Evolutionary conservation across 306 rosid species (phyloP).

Genomic region (Prunus mongolica): DNA sequence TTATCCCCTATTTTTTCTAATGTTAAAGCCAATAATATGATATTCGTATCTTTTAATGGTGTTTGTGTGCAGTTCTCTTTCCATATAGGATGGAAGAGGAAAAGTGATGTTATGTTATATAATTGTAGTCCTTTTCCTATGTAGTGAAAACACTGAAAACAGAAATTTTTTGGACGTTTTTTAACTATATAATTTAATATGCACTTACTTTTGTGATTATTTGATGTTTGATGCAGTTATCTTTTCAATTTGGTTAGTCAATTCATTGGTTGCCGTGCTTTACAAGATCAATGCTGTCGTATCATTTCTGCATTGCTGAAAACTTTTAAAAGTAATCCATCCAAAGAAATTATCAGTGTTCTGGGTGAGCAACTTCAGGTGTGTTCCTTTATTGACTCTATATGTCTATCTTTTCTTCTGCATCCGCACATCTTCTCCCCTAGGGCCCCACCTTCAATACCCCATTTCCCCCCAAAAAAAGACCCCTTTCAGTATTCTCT

Average conservation of each 20-base stretch:
- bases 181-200: not conserved
- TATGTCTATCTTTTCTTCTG: not conserved
- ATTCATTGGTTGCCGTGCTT: constrained; percentile 51
- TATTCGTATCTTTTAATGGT: not conserved
- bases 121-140: not conserved
- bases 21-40: not conserved
- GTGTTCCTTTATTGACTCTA: constrained; percentile 5
- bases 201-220: not conserved
- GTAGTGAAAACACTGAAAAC: not conserved
- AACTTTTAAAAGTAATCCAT: constrained; percentile 34
- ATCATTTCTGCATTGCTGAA: constrained; percentile 56
- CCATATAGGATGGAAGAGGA: not conserved
- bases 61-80: not conserved
- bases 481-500: not conserved
- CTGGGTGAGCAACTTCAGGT: constrained; percentile 95
- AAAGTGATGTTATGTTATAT: not conserved
- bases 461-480: not conserved
- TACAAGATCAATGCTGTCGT: constrained; percentile 75
- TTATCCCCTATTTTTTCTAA: not conserved
- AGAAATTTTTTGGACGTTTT: not conserved
- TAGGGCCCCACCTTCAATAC: no score
- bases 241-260: constrained; percentile 81
- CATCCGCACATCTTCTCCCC: not conserved
- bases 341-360: constrained; percentile 50
- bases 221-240: constrained; percentile 54